Percentiles rank a stretch among this genome's conserved stretches.
phyloP scores from a whole-genome alignment of 1,284 basidiomycete species.

The Erythrobasidium hasegawianum region DNA sequence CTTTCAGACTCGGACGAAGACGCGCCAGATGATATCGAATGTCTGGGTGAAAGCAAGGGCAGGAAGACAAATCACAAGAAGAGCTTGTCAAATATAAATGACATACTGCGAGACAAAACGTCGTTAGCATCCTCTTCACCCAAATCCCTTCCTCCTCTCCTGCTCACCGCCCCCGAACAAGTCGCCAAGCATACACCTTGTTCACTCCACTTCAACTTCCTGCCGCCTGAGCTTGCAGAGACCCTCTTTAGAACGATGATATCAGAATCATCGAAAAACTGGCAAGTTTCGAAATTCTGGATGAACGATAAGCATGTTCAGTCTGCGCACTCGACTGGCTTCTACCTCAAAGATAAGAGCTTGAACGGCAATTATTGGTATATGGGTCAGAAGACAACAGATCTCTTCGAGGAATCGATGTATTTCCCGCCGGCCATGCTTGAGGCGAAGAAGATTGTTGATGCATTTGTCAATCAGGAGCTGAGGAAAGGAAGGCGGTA shows the following conservation, averaged over 20 bases:
- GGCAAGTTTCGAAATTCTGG: constrained; percentile 78
- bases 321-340: constrained; percentile 75
- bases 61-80: constrained; percentile 5
- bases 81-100: constrained; percentile 1
- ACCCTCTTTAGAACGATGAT: constrained; percentile 28
- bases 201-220: constrained; percentile 20
- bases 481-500: constrained; percentile 62
- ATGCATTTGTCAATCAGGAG: constrained; percentile 70
- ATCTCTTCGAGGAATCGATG: constrained; percentile 50
- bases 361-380: constrained; percentile 58
- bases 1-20: constrained; percentile 3
- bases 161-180: constrained; percentile 16
- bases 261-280: constrained; percentile 45
- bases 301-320: constrained; percentile 76
- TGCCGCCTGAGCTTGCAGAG: constrained; percentile 24
- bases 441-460: constrained; percentile 70
- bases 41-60: background rate
- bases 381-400: constrained; percentile 62
- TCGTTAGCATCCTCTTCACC: background rate
- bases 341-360: constrained; percentile 57
- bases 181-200: constrained; percentile 34
- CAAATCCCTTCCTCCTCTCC: constrained; percentile 15
- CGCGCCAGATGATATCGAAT: background rate
- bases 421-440: constrained; percentile 69
- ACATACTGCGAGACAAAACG: constrained; percentile 10